Evolutionary conservation across 2,329 filamentous ascomycete genomes (phyloP), one percentile per base, ranked within the genome.

Genomic region (Venturiaceae sp.): DNA sequence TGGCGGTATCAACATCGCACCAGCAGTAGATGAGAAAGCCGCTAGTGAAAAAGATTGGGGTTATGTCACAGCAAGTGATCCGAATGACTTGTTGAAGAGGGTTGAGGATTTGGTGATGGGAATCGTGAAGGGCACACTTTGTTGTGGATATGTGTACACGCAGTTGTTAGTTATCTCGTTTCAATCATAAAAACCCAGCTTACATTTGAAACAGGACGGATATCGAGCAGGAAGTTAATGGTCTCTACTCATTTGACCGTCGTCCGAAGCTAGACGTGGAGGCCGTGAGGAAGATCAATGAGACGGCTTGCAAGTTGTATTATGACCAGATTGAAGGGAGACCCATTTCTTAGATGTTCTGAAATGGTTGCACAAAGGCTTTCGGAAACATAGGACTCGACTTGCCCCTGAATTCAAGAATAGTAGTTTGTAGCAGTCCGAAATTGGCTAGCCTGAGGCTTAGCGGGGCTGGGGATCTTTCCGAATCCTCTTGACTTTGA

Each of bases 211-310:
- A 13, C 58, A 63, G 60, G 41, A 72, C 72, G 33, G 75, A 77
- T 65, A 83, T 87, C 55, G 84, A 87, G 68, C 84, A 87, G 64
- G 85, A 87, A 65, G 81, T 83, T 36, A 87, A 88, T 63, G 85
- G 84, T 0, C 65, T 87, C 26, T 87, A 86, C 63, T 80, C 83
- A 0, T 85, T 80, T 62, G 79, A 86, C 61, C 76, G 85, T 1
- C 74, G 76, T 63, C 52, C 79, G 60, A 87, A 87, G 71, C 71
- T 87, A 44, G 77, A 82, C n/a, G 73, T 80, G 0, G 68, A 66
- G 0, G 77, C 77, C 61, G 79, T 87, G 28, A 84, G 78, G 71
- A 76, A 70, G 39, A 76, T 87, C 14, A 79, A 87, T 58, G 77
- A 83, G 55, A 74, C 75, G 33, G 81, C 80, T 0, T 71, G 74